A percentile compares a stretch with the other conserved stretches of the same genome.
Evolutionary conservation across 169 alveolate species (phyloP).

Genomic region (Besnoitia besnoiti): DNA sequence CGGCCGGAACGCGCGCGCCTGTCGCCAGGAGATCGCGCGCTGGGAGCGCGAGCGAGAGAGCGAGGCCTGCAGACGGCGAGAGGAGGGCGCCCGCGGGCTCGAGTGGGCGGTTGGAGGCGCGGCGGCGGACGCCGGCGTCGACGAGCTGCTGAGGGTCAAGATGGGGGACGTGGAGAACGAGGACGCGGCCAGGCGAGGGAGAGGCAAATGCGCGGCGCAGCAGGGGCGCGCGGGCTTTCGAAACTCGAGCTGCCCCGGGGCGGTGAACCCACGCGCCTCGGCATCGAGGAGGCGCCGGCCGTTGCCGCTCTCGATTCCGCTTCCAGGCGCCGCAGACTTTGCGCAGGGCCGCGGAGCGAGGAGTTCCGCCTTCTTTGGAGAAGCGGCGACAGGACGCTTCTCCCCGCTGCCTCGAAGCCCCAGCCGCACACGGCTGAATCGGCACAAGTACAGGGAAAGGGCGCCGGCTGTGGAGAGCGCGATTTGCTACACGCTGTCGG

Average conservation of each 20-base stretch:
- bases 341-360: not conserved
- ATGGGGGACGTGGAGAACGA: not conserved
- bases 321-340: not conserved
- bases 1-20: not conserved
- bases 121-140: not conserved
- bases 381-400: not conserved
- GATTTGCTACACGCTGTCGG: not conserved
- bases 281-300: not conserved
- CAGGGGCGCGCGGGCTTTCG: not conserved
- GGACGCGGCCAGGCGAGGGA: not conserved
- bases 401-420: not conserved
- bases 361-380: not conserved
- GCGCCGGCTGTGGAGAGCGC: slow-evolving; percentile 27
- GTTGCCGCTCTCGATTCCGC: not conserved
- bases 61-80: too few species aligned
- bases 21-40: not conserved
- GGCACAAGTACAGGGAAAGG: slow-evolving; percentile 24
- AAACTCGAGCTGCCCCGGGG: not conserved
- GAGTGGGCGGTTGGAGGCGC: not conserved
- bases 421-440: not conserved
- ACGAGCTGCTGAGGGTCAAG: not conserved
- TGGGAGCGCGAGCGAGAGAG: too few species aligned
- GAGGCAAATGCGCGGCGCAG: not conserved
- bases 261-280: not conserved
- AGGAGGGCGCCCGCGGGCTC: not conserved